Base-by-base conservation (phyloP, 805 yeast genomes). In the Priceomyces castillae region DNA sequence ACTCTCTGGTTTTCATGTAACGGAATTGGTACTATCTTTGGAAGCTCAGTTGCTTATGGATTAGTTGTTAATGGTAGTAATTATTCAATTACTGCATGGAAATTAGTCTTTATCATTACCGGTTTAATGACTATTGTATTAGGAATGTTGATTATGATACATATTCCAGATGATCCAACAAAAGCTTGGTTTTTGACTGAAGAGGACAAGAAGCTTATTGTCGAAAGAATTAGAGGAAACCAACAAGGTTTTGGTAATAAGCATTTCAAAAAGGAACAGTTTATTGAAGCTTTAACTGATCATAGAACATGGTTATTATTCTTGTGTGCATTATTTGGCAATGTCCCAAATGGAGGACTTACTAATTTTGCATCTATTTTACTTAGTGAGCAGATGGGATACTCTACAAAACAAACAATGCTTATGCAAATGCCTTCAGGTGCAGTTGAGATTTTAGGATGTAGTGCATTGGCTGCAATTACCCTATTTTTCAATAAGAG, bases 41-140 rank as follows among this genome's bases (percentile, higher is more conserved):
- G 82, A 14, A 51, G 59, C 25, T 69, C 73, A 9, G 74, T 82
- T 44, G 80, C 86, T 1, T 80, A 80, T 51, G 84, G 82, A 12
- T 52, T 76, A 40, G 62, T 69, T 46, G 46, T 47, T 9, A 66
- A 74, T 50, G 64, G 58, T 11, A 62, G 58, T n/a, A 40, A 55
- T 7, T 77, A 70, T 57, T 40, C 67, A 20, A 60, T 80, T 4
- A 67, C 61, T 2, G 69, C 82, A 2, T 86, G 90, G 90, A 80
- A 76, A 54, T 57, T 78, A 11, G 58, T 82, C 3, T 85, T 75
- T 56, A 62, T 85, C 38, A 67, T 82, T 23, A 73, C 78, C 34
- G 95, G 94, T 12, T 57, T 70, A 6, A 69, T 80, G 44, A 82
- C 88, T 2, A 59, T 81, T 5, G 53, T 74, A 9, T 53, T 78